Evolutionary conservation across 208 protist genomes (phyloP).

Genomic region (Trypanosoma congolense): DNA sequence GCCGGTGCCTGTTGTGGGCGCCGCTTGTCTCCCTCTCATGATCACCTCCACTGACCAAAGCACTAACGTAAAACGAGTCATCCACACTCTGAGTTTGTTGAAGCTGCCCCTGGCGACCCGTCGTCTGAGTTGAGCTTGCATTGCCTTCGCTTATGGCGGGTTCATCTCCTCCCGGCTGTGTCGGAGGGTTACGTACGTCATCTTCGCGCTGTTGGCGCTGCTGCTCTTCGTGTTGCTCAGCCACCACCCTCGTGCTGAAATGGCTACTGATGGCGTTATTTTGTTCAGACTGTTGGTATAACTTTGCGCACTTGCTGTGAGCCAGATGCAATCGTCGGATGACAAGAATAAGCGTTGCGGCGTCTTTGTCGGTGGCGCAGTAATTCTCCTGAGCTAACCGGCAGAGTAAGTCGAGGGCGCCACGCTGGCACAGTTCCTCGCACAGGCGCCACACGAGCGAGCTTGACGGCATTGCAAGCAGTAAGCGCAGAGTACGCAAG

Average conservation of each 20-base stretch:
- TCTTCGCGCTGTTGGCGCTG: not conserved
- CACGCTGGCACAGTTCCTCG: slow-evolving; percentile 39
- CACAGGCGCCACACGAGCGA: slow-evolving; percentile 36
- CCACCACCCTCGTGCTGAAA: too few species aligned
- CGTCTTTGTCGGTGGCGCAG: slow-evolving; percentile 52
- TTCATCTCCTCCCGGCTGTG: not conserved
- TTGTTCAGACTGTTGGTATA: not conserved
- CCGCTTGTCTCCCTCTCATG: not conserved
- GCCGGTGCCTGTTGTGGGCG: not conserved
- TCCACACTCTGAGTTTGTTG: slow-evolving; percentile 2
- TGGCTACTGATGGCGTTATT: not conserved
- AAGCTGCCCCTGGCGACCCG: not conserved
- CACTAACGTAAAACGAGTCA: slow-evolving; percentile 16
- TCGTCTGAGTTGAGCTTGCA: too few species aligned
- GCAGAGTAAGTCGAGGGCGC: slow-evolving; percentile 48
- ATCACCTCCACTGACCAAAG: slow-evolving; percentile 14
- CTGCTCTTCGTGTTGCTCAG: not conserved
- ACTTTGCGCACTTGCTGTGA: slow-evolving; percentile 17
- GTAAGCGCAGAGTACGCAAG: slow-evolving; percentile 17
- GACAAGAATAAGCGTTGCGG: slow-evolving; percentile 51
- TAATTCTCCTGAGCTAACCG: slow-evolving; percentile 33
- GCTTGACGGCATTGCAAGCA: slow-evolving; percentile 15
- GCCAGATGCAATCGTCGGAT: slow-evolving; percentile 47
- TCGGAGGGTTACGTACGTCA: not conserved
- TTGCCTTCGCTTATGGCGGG: too few species aligned